Evolutionary conservation across 352 stramenopile species (phyloP).

Genomic region (Phytophthora colocasiae): DNA sequence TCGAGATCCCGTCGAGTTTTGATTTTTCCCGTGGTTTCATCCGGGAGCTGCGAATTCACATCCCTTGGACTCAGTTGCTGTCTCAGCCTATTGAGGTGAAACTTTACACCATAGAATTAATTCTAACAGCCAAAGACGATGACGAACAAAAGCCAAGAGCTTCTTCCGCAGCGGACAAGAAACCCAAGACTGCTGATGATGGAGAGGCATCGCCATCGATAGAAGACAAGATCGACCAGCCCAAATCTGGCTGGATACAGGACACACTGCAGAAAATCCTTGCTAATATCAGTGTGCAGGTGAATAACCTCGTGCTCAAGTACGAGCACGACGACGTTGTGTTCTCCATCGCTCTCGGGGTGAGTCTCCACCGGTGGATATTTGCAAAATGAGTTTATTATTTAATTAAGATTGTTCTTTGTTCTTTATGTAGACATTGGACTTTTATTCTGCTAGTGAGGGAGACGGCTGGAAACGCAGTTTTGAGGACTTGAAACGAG

Average conservation of each 20-base stretch:
- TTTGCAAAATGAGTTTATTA: neutral
- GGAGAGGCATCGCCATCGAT: constrained; percentile 1
- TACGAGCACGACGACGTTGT: constrained; percentile 90
- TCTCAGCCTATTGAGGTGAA: constrained; percentile 90
- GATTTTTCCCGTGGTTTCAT: constrained; percentile 90
- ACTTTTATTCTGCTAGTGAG: constrained; percentile 80
- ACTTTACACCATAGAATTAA: constrained; percentile 90
- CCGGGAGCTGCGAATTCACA: constrained; percentile 88
- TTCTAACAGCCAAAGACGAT: constrained; percentile 68
- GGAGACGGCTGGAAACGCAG: constrained; percentile 60
- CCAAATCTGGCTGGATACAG: constrained; percentile 84
- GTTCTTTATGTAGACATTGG: constrained; percentile 54
- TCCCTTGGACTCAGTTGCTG: constrained; percentile 89
- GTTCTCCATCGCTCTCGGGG: constrained; percentile 82
- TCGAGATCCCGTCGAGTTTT: constrained; percentile 88
- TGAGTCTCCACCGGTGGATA: constrained; percentile 22
- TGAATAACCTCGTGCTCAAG: constrained; percentile 91
- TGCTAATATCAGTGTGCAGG: constrained; percentile 83
- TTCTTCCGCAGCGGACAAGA: neutral
- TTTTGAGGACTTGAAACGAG: constrained; percentile 71
- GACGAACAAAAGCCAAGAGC: constrained; percentile 20
- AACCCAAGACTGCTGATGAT: neutral
- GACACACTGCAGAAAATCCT: constrained; percentile 84
- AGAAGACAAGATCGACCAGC: constrained; percentile 64
- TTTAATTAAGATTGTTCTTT: neutral